These are phyloP conservation scores for Xylariaceae sp. DNA, from an alignment of 2,329 filamentous ascomycete species.

Conservation along the genomic window DNA sequence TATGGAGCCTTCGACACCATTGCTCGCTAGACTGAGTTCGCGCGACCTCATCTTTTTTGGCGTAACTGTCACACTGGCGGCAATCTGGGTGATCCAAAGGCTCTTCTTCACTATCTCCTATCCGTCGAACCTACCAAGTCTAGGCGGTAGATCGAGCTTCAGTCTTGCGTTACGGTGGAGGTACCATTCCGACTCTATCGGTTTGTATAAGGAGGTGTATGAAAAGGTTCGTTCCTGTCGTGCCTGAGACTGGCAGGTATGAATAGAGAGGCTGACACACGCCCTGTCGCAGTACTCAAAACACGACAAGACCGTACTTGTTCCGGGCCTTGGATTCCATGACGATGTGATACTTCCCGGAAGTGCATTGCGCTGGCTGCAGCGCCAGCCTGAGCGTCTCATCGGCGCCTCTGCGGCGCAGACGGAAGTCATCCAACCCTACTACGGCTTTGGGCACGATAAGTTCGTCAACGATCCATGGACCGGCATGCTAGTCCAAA, in stretches of 20 bases:
- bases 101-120: slow-evolving; percentile 19
- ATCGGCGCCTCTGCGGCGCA: slow-evolving; percentile 35
- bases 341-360: slow-evolving; percentile 41
- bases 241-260: neutral
- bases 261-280: neutral
- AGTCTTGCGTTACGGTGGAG: slow-evolving; percentile 15
- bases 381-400: slow-evolving; percentile 36
- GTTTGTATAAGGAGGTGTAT: slow-evolving; percentile 20
- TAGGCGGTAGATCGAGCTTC: slow-evolving; percentile 15
- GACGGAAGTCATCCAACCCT: slow-evolving; percentile 35
- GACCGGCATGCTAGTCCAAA: slow-evolving; percentile 32
- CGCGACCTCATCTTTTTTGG: slow-evolving; percentile 4
- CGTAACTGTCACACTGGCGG: slow-evolving; percentile 3
- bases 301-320: slow-evolving; percentile 37
- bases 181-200: slow-evolving; percentile 17
- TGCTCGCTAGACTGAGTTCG: neutral
- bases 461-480: slow-evolving; percentile 22
- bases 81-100: slow-evolving; percentile 9
- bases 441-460: slow-evolving; percentile 35
- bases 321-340: slow-evolving; percentile 38
- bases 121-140: slow-evolving; percentile 17
- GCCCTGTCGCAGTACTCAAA: slow-evolving; percentile 36
- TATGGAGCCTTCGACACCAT: neutral
- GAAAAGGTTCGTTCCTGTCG: slow-evolving; percentile 18
- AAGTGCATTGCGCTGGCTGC: slow-evolving; percentile 37